Evolutionary conservation across 2,329 filamentous ascomycete genomes (phyloP).

Genomic region (Trichophyton mentagrophytes): DNA sequence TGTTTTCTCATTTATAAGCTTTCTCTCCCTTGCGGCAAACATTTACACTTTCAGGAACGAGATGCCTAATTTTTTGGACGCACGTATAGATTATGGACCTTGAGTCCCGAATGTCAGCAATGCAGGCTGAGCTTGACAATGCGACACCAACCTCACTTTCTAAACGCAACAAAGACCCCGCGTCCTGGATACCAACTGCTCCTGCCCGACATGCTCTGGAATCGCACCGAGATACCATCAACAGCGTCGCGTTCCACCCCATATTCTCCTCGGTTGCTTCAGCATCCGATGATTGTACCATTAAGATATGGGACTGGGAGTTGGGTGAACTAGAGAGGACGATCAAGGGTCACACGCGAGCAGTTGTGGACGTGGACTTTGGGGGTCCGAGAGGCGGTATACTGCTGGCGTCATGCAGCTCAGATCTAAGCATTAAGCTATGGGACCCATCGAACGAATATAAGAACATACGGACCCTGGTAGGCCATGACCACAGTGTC

Average conservation of each 20-base stretch:
- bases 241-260: conserved; percentile 83
- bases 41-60: neutral
- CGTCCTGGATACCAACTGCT: conserved; percentile 71
- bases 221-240: conserved; percentile 69
- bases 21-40: neutral
- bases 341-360: conserved; percentile 81
- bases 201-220: conserved; percentile 72
- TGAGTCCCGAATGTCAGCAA: conserved; percentile 56
- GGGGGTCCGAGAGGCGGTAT: conserved; percentile 71
- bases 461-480: conserved; percentile 84
- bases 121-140: conserved; percentile 75
- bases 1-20: neutral
- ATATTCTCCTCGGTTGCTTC: conserved; percentile 82
- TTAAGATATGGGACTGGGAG: conserved; percentile 98
- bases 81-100: conserved; percentile 74
- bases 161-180: conserved; percentile 68
- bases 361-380: conserved; percentile 79
- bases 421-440: conserved; percentile 83
- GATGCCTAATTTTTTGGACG: neutral
- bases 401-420: conserved; percentile 70
- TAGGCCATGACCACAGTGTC: conserved; percentile 85
- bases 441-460: conserved; percentile 91
- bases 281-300: conserved; percentile 80
- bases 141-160: conserved; percentile 68
- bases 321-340: conserved; percentile 80